phyloP scores from a whole-genome alignment of 768 basidiomycete genomes.

The Saitozyma sp. region DNA sequence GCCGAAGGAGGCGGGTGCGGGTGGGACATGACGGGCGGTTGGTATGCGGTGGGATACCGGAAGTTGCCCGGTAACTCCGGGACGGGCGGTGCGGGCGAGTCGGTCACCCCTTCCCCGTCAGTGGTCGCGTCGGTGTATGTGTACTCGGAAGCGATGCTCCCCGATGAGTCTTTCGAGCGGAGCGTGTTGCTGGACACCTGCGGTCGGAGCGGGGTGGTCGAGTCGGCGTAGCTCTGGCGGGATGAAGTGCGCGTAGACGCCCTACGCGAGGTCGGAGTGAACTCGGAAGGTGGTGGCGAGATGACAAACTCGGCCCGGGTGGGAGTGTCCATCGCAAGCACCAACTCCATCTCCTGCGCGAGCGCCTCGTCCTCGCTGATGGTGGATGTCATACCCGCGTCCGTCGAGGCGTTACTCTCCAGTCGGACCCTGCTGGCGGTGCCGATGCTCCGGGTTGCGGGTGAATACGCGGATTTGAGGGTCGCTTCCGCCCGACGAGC shows the following conservation, averaged over 20 bases:
- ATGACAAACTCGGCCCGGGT: conserved; percentile 45
- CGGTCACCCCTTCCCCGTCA: not conserved
- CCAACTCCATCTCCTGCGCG: conserved; percentile 41
- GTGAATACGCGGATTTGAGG: not conserved
- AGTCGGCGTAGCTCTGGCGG: too few species aligned
- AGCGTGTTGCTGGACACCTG: not conserved
- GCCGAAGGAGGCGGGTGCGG: conserved; percentile 24
- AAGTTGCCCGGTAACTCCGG: not conserved
- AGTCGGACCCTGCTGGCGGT: not conserved
- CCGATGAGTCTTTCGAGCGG: not conserved
- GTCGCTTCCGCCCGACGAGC: not conserved
- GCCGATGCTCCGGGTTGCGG: not conserved
- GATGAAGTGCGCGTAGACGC: not conserved
- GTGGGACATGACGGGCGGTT: conserved; percentile 6
- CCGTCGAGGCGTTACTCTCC: not conserved
- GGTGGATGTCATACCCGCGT: conserved; percentile 9
- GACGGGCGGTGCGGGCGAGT: not conserved
- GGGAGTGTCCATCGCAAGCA: conserved; percentile 45
- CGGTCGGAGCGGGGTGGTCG: too few species aligned
- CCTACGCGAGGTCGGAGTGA: not conserved
- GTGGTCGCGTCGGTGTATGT: not conserved
- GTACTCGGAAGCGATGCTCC: not conserved
- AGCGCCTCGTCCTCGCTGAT: conserved; percentile 27
- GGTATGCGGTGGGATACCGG: not conserved
- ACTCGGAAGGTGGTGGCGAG: conserved; percentile 27